Base-by-base conservation (phyloP, 305 asterid genomes). In the Andrographis paniculata region DNA sequence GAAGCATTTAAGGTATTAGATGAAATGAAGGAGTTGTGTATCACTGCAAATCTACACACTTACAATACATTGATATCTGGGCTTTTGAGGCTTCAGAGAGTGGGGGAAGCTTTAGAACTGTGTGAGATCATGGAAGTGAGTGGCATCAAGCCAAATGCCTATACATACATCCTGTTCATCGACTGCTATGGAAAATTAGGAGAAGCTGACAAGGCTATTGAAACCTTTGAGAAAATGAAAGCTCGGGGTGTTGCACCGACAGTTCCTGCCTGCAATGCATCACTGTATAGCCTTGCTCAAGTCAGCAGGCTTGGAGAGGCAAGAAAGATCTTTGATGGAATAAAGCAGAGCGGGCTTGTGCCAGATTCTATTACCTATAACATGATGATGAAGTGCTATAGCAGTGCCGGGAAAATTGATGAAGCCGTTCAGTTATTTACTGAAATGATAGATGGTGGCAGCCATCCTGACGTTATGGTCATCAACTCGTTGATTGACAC, bases 331-430 rank as follows among this genome's bases (percentile, higher is more conserved):
- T 83, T 85, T 51, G 63, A 82, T 53, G 95, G 80, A 45, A 70
- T 89, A 61, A 78, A 64, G 62, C 72, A 63, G 63, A 75, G 80
- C 42, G 98, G 93, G 50, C 84, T 79, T 51, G 61, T 71, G 22
- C 92, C 98, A 14, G 93, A 89, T 79, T 82, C 94, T 17, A 78
- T 85, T 35, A 64, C 93, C 45, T 89, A 85, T 67, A 85, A 82
- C 73, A 78, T 89, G 93, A 85, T 89, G 93, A 82, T 85, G 79
- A 89, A 78, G 76, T 89, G 95, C 66, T 82, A 85, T 42, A 76
- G 81, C 33, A 67, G 51, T 45, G 72, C 84, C 1, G 92, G 83
- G 52, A 80, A 85, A 78, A 66, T 80, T 46, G 95, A 89, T 46
- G 80, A 80, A 64, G 94, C 95, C 63, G 46, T 82, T 70, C 67